Evolutionary conservation across 169 alveolate genomes (phyloP).

Genomic region (Miamiensis avidus): DNA sequence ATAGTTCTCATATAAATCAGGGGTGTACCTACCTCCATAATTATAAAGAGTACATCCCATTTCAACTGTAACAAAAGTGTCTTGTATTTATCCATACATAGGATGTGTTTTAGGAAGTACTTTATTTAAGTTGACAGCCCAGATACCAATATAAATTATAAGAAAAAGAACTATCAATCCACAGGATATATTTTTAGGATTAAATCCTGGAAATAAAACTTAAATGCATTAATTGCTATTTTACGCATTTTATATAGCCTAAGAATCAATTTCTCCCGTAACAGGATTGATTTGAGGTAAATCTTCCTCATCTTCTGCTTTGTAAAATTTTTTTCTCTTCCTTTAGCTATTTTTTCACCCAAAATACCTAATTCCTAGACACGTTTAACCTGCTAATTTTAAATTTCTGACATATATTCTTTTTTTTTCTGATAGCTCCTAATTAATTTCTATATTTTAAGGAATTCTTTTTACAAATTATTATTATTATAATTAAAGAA

Average conservation of each 20-base stretch:
- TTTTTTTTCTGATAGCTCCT: no score
- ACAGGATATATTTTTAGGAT: neutral
- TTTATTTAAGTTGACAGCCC: no score
- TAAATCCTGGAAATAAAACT: neutral
- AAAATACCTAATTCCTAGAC: no score
- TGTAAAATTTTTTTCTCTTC: no score
- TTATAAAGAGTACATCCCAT: neutral
- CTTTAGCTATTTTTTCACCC: no score
- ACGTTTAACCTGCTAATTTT: no score
- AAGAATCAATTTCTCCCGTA: neutral
- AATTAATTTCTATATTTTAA: no score
- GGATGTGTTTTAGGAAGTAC: neutral
- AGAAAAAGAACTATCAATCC: neutral
- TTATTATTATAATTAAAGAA: no score
- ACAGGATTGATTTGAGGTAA: neutral
- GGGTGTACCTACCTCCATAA: neutral
- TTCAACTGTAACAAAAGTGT: neutral
- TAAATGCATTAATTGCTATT: neutral
- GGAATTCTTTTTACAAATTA: no score
- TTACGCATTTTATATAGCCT: neutral
- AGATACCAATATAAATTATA: no score
- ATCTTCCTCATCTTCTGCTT: no score
- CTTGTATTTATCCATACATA: neutral
- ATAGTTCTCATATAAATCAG: neutral
- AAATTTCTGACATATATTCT: no score